A percentile compares a stretch with the other conserved stretches of the same genome.
These are phyloP conservation scores for Terana coerulea DNA, from an alignment of 768 basidiomycete genomes.

Conservation along the genomic window DNA sequence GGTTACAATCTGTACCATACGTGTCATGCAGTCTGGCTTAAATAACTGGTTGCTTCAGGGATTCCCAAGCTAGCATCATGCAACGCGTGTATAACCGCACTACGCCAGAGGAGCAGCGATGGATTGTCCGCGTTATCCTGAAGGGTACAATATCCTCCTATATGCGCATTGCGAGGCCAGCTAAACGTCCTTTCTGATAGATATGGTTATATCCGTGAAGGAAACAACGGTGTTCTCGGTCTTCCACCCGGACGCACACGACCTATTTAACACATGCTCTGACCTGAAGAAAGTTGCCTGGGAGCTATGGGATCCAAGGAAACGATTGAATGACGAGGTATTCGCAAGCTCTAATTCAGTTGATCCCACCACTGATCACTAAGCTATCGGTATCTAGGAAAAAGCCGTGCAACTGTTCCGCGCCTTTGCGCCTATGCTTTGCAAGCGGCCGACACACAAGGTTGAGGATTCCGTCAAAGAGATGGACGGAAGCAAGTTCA, in stretches of 20 bases:
- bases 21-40: not conserved
- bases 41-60: slow-evolving; percentile 38
- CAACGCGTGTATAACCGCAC: slow-evolving; percentile 73
- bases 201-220: slow-evolving; percentile 89
- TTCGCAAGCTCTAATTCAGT: too few relatives aligned
- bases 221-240: slow-evolving; percentile 90
- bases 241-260: slow-evolving; percentile 93
- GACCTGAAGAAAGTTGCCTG: slow-evolving; percentile 93
- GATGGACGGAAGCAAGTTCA: slow-evolving; percentile 76
- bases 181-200: slow-evolving; percentile 35
- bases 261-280: slow-evolving; percentile 94
- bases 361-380: not conserved
- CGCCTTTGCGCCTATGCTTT: slow-evolving; percentile 93
- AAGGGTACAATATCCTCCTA: slow-evolving; percentile 58
- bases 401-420: slow-evolving; percentile 80
- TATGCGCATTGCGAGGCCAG: not conserved
- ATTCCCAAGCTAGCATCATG: slow-evolving; percentile 70
- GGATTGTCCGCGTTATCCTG: slow-evolving; percentile 94
- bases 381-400: slow-evolving; percentile 44
- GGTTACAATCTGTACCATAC: slow-evolving; percentile 15
- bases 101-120: slow-evolving; percentile 87
- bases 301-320: slow-evolving; percentile 76
- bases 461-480: slow-evolving; percentile 82
- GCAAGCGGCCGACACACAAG: slow-evolving; percentile 78
- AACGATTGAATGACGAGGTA: slow-evolving; percentile 61